Conservation (phyloP, 495 filamentous ascomycete species). For the Podospora pseudocomata region DNA sequence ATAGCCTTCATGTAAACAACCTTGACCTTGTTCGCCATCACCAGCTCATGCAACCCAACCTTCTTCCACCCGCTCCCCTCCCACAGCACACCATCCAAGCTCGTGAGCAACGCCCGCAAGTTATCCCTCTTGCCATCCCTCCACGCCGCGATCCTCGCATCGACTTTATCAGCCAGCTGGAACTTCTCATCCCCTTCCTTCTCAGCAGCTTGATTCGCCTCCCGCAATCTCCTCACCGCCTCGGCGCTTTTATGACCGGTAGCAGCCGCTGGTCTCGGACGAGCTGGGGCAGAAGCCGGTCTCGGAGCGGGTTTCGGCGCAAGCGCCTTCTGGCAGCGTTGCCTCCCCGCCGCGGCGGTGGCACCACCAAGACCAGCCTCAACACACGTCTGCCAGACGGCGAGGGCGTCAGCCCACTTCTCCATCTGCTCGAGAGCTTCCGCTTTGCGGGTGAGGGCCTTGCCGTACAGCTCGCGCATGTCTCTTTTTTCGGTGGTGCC, state of each 20-base stretch:
- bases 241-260: constrained; percentile 43
- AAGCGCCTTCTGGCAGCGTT: constrained; percentile 82
- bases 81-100: constrained; percentile 88
- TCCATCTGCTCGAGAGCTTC: constrained; percentile 95
- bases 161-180: constrained; percentile 77
- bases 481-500: constrained; percentile 65
- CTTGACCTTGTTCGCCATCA: constrained; percentile 90
- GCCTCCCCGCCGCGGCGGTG: constrained; percentile 78
- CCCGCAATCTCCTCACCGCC: constrained; percentile 74
- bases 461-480: constrained; percentile 90
- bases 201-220: constrained; percentile 78
- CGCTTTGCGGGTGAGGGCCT: constrained; percentile 89
- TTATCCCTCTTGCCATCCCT: constrained; percentile 88
- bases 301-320: constrained; percentile 50
- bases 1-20: constrained; percentile 98
- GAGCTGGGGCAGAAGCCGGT: constrained; percentile 31
- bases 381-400: constrained; percentile 76
- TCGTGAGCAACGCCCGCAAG: constrained; percentile 80
- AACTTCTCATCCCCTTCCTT: constrained; percentile 88
- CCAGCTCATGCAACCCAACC: constrained; percentile 85
- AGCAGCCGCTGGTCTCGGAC: constrained; percentile 32
- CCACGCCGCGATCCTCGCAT: constrained; percentile 73
- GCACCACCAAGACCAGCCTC: constrained; percentile 79
- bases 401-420: constrained; percentile 79
- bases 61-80: constrained; percentile 93